Conservation (phyloP, 2,329 filamentous ascomycete genomes). For the Bipolaris victoriae region DNA sequence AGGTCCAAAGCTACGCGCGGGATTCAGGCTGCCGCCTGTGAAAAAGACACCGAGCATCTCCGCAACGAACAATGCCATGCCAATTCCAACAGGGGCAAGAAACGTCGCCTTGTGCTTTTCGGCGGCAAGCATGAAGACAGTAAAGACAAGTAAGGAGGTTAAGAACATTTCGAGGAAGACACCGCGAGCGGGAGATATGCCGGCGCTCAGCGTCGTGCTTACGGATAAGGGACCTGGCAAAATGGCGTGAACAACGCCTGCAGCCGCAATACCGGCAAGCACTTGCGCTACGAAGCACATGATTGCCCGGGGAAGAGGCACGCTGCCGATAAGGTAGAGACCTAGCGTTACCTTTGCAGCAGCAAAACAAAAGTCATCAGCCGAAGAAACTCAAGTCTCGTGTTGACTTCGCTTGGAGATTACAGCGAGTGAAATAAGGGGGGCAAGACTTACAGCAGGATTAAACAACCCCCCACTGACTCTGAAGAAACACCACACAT, state of each 20-base stretch:
- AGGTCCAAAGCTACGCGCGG: slow-evolving; percentile 51
- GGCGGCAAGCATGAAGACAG: slow-evolving; percentile 66
- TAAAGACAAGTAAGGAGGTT: slow-evolving; percentile 50
- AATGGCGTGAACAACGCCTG: slow-evolving; percentile 44
- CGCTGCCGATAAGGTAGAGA: slow-evolving; percentile 43
- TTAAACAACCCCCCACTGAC: slow-evolving; percentile 50
- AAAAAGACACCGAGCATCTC: slow-evolving; percentile 57
- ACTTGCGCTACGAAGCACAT: slow-evolving; percentile 47
- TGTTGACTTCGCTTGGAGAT: neutral
- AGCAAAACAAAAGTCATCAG: neutral
- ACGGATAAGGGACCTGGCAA: slow-evolving; percentile 45
- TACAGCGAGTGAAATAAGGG: neutral
- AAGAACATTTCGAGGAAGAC: slow-evolving; percentile 52
- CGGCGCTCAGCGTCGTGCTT: slow-evolving; percentile 43
- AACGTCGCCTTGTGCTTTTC: slow-evolving; percentile 77
- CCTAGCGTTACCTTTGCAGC: slow-evolving; percentile 43
- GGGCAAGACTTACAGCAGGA: slow-evolving; percentile 45
- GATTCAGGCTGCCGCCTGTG: slow-evolving; percentile 53
- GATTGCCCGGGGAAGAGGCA: slow-evolving; percentile 32
- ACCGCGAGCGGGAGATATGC: slow-evolving; percentile 40
- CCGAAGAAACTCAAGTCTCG: no score
- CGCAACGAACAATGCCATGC: slow-evolving; percentile 70
- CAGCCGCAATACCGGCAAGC: slow-evolving; percentile 46
- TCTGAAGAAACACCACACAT: slow-evolving; percentile 51
- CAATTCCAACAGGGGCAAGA: slow-evolving; percentile 74